phyloP scores from a whole-genome alignment of 371 early-diverging fungal species.

The Basidiobolus meristosporus region DNA sequence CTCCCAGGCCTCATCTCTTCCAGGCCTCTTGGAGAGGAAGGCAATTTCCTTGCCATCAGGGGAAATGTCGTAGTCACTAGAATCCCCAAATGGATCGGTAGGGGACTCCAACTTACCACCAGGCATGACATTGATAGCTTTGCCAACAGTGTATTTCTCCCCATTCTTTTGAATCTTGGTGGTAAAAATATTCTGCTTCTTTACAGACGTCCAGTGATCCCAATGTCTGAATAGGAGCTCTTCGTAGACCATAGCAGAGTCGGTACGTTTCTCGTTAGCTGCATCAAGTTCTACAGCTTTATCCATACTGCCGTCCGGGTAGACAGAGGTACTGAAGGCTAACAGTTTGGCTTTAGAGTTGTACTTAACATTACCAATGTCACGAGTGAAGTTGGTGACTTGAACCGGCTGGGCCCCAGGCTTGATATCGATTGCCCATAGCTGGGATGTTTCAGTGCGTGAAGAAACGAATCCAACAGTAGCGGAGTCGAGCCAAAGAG shows the following conservation, averaged over 20 bases:
- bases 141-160: neutral
- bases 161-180: slow-evolving; percentile 1
- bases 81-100: slow-evolving; percentile 31
- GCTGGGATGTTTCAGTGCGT: no score
- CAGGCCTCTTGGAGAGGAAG: slow-evolving; percentile 45
- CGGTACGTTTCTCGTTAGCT: slow-evolving; percentile 5
- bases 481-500: no score
- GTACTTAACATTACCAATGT: no score
- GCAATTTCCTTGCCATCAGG: slow-evolving; percentile 33
- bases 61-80: slow-evolving; percentile 32
- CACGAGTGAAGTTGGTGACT: no score
- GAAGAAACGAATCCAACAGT: no score
- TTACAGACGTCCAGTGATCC: slow-evolving; percentile 29
- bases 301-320: no score
- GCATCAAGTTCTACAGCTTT: no score
- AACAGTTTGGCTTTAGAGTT: no score
- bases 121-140: neutral
- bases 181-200: slow-evolving; percentile 15
- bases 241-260: slow-evolving; percentile 30
- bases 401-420: no score
- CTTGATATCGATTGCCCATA: no score
- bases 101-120: slow-evolving; percentile 19
- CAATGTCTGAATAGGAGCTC: slow-evolving; percentile 51
- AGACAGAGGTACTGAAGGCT: no score
- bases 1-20: slow-evolving; percentile 49